phyloP scores from a whole-genome alignment of 805 yeast genomes.

The Kuraishia capsulata region DNA sequence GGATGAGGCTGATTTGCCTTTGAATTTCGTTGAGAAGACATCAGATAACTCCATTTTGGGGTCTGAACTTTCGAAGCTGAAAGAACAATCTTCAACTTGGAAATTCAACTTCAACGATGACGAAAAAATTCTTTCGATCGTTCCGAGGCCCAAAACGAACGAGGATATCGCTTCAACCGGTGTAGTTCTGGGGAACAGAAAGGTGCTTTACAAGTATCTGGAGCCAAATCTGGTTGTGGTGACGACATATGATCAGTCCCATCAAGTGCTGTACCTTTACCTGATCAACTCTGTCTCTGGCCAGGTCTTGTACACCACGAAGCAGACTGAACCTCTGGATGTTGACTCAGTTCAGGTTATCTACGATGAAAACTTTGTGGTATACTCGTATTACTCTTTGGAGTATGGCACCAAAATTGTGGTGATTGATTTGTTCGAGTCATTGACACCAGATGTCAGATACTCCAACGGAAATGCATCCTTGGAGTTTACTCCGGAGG shows the following conservation, averaged over 20 bases:
- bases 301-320: slow-evolving; percentile 35
- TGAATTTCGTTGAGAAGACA: neutral
- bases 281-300: slow-evolving; percentile 70
- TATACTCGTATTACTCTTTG: slow-evolving; percentile 52
- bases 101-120: slow-evolving; percentile 3
- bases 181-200: slow-evolving; percentile 54
- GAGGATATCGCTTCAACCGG: slow-evolving; percentile 54
- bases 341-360: slow-evolving; percentile 36
- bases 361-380: slow-evolving; percentile 78
- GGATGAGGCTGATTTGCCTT: neutral
- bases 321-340: slow-evolving; percentile 30
- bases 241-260: slow-evolving; percentile 27
- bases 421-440: slow-evolving; percentile 75
- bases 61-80: neutral
- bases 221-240: slow-evolving; percentile 58
- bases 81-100: slow-evolving; percentile 1
- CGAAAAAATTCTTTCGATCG: slow-evolving; percentile 31
- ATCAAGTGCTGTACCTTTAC: slow-evolving; percentile 30
- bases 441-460: slow-evolving; percentile 41
- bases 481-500: slow-evolving; percentile 34
- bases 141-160: slow-evolving; percentile 26
- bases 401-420: slow-evolving; percentile 43
- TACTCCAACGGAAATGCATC: slow-evolving; percentile 16
- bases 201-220: slow-evolving; percentile 76
- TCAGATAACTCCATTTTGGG: neutral